Conservation (phyloP, 192 early-diverging fungal species). For the Coemansia sp. region DNA sequence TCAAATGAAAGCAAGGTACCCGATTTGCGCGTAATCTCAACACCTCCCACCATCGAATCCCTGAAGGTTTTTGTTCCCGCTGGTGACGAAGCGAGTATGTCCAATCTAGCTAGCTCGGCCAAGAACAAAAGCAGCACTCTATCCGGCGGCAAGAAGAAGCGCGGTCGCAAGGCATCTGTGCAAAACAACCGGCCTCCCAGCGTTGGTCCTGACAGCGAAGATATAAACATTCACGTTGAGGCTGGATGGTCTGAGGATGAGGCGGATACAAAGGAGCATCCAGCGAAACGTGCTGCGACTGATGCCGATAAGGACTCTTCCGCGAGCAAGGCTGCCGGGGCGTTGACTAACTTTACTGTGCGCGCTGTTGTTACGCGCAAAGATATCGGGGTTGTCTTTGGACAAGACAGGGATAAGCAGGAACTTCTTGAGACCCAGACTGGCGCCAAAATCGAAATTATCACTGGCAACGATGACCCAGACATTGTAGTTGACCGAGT, state of each 20-base stretch:
- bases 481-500: conserved; percentile 54
- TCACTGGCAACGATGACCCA: conserved; percentile 52
- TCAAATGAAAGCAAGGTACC: conserved; percentile 10
- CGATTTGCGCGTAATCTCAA: conserved; percentile 6
- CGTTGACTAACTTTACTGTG: conserved; percentile 43
- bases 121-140: conserved; percentile 3
- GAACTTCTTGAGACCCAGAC: conserved; percentile 26
- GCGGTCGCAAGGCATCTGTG: conserved; percentile 20
- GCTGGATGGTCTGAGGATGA: conserved; percentile 53
- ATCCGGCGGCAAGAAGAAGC: conserved; percentile 24
- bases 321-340: conserved; percentile 11
- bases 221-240: conserved; percentile 50
- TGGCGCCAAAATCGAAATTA: conserved; percentile 17
- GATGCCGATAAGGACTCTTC: conserved; percentile 9
- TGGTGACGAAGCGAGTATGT: neutral
- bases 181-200: conserved; percentile 8
- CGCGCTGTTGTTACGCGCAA: conserved; percentile 53
- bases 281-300: conserved; percentile 41
- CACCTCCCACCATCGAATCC: neutral
- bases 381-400: conserved; percentile 49
- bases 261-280: conserved; percentile 39
- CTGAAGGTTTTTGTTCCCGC: neutral
- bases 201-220: conserved; percentile 28
- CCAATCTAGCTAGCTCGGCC: neutral
- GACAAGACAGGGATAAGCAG: conserved; percentile 14